Conservation (phyloP, 495 filamentous ascomycete genomes). For the Penicillium taxi region DNA sequence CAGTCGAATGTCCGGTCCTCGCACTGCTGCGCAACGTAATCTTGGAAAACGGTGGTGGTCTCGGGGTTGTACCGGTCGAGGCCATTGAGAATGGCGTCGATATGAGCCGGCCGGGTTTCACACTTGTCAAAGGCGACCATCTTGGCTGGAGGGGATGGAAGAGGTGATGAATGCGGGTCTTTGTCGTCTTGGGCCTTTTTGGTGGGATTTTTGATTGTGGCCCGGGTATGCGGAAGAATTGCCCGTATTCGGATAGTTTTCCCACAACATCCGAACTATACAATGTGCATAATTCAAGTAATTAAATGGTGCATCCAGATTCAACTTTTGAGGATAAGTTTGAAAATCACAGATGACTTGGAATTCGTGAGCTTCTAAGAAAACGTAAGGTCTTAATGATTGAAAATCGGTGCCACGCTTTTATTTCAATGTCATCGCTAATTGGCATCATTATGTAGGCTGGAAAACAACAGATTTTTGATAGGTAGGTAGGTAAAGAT, state of each 20-base stretch:
- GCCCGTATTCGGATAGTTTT: slow-evolving; percentile 17
- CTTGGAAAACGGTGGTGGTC: slow-evolving; percentile 86
- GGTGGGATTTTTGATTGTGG: slow-evolving; percentile 40
- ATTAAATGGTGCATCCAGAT: too few relatives aligned
- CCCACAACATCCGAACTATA: slow-evolving; percentile 19
- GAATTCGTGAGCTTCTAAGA: too few relatives aligned
- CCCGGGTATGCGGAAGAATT: slow-evolving; percentile 18
- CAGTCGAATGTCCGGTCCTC: slow-evolving; percentile 88
- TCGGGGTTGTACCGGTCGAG: slow-evolving; percentile 99
- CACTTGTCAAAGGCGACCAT: slow-evolving; percentile 51
- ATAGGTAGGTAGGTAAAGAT: too few relatives aligned
- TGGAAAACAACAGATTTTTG: too few relatives aligned
- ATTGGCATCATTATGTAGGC: too few relatives aligned
- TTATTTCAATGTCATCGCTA: too few relatives aligned
- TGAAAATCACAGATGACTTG: too few relatives aligned
- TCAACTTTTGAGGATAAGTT: background rate
- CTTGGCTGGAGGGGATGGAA: slow-evolving; percentile 20
- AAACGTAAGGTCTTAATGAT: too few relatives aligned
- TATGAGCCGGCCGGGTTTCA: slow-evolving; percentile 70
- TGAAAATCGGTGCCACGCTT: too few relatives aligned
- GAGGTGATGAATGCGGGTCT: slow-evolving; percentile 25
- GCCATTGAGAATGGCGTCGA: slow-evolving; percentile 82
- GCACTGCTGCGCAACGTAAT: slow-evolving; percentile 91
- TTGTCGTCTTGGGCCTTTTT: slow-evolving; percentile 27
- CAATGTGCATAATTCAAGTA: too few relatives aligned